Evolutionary conservation across 257 asterid genomes (phyloP).

Genomic region (Rehmannia glutinosa): DNA sequence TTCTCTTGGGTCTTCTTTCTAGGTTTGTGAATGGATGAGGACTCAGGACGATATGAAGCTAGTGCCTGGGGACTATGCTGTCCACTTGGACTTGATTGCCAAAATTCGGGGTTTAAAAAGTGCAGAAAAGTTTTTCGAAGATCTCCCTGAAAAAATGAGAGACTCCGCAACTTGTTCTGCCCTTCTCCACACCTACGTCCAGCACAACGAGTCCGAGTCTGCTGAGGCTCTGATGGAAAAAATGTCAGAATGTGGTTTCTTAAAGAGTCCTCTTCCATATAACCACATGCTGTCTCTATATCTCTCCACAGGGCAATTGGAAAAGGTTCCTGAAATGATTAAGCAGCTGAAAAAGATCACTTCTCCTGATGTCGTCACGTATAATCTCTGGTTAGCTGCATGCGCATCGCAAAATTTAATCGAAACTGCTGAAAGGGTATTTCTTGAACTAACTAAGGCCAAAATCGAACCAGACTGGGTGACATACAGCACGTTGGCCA

Average conservation of each 20-base stretch:
- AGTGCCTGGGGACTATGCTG: conserved; percentile 85
- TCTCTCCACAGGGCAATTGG: conserved; percentile 56
- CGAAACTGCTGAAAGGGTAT: conserved; percentile 67
- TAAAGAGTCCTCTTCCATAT: conserved; percentile 73
- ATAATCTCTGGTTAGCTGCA: conserved; percentile 69
- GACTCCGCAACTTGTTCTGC: conserved; percentile 70
- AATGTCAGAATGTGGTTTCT: conserved; percentile 74
- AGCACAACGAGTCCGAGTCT: conserved; percentile 45
- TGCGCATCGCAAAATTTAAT: conserved; percentile 61
- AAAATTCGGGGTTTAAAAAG: conserved; percentile 80
- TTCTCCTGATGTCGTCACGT: conserved; percentile 81
- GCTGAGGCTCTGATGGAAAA: conserved; percentile 83
- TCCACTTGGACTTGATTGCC: conserved; percentile 85
- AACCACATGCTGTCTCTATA: conserved; percentile 85
- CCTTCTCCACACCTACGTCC: conserved; percentile 88
- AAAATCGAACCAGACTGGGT: conserved; percentile 86
- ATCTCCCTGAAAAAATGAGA: conserved; percentile 74
- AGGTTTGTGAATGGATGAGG: conserved; percentile 97
- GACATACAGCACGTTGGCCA: conserved; percentile 84
- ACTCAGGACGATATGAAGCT: conserved; percentile 71
- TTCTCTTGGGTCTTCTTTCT: conserved; percentile 5
- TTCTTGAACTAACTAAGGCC: conserved; percentile 52
- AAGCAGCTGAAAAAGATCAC: conserved; percentile 59
- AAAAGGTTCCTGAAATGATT: conserved; percentile 54
- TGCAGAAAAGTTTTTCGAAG: conserved; percentile 83